Conservation (phyloP, 73 alveolate species). For the Tetrahymena elliotti region DNA sequence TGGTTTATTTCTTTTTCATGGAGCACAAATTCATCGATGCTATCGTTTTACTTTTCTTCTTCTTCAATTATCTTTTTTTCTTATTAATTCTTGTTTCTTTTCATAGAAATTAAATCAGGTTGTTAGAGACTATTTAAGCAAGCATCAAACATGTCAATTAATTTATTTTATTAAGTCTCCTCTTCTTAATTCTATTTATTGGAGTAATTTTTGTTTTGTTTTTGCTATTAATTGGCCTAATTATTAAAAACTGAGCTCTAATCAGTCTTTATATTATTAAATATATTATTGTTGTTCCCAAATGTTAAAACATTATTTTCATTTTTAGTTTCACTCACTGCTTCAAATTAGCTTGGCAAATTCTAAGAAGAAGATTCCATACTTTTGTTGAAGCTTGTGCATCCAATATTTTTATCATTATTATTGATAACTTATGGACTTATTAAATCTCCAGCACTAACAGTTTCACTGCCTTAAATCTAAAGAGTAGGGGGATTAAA, state of each 20-base stretch:
- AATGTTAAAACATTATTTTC: neutral
- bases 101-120: neutral
- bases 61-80: neutral
- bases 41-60: neutral
- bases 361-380: neutral
- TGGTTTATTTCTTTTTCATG: neutral
- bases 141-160: neutral
- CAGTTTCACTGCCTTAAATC: neutral
- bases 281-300: neutral
- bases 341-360: neutral
- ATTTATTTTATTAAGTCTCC: neutral
- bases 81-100: neutral
- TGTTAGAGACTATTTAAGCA: neutral
- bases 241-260: neutral
- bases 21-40: neutral
- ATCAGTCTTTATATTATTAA: neutral
- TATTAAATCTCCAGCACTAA: neutral
- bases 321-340: neutral
- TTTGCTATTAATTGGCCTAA: too few relatives aligned
- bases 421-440: neutral
- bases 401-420: neutral
- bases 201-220: too few relatives aligned
- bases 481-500: neutral
- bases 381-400: neutral
- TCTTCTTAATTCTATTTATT: neutral